These are phyloP conservation scores for Epipyxis sp. DNA, from an alignment of 108 stramenopile species.

Conservation along the genomic window DNA sequence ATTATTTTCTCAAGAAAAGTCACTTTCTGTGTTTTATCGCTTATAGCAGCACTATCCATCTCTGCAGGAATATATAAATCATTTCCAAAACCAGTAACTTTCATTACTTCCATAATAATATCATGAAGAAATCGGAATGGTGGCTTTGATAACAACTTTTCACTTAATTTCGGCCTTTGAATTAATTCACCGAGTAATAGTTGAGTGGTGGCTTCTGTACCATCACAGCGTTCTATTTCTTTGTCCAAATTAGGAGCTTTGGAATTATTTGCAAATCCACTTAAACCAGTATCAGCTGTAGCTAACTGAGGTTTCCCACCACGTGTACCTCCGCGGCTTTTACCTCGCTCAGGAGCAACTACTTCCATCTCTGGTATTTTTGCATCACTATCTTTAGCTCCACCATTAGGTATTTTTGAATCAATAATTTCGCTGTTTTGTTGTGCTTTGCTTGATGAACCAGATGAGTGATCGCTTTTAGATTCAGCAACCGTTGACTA, in stretches of 20 bases:
- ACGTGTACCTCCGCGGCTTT: slow-evolving; percentile 29
- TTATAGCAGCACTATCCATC: slow-evolving; percentile 54
- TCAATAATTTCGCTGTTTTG: no score
- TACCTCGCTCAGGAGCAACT: slow-evolving; percentile 23
- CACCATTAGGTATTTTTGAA: background rate
- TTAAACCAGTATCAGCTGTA: background rate
- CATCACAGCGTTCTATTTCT: slow-evolving; percentile 53
- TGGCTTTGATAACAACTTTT: slow-evolving; percentile 52
- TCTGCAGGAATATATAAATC: slow-evolving; percentile 45
- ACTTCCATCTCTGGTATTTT: background rate
- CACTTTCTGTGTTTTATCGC: slow-evolving; percentile 62
- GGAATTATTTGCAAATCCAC: background rate
- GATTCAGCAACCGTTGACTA: slow-evolving; percentile 7
- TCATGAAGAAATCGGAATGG: slow-evolving; percentile 72
- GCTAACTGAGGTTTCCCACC: slow-evolving; percentile 18
- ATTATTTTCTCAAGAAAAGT: slow-evolving; percentile 63
- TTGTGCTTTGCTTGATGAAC: background rate
- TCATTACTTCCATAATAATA: slow-evolving; percentile 59
- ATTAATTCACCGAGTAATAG: slow-evolving; percentile 43
- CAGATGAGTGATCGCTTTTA: background rate
- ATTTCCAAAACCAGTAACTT: slow-evolving; percentile 51
- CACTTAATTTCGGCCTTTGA: slow-evolving; percentile 42
- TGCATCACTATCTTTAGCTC: background rate
- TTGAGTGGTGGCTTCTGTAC: slow-evolving; percentile 38
- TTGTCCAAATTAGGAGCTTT: slow-evolving; percentile 36